phyloP scores from a whole-genome alignment of 1,139 yeast genomes.

The Debaryomyces psychrophilus region DNA sequence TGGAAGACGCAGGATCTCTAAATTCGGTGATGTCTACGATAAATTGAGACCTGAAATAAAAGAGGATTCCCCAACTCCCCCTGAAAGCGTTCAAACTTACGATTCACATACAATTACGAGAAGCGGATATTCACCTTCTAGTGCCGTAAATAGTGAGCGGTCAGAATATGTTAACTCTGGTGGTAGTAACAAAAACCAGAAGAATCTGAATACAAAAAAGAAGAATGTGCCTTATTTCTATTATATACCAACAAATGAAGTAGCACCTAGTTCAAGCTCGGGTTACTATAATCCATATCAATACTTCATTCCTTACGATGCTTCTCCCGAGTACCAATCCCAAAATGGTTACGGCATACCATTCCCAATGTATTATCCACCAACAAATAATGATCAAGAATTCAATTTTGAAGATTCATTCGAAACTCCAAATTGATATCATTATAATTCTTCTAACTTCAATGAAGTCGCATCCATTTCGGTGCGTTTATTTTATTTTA shows the following conservation, averaged over 20 bases:
- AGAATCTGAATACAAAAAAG: constrained; percentile 6
- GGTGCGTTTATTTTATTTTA: neutral
- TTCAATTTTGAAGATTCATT: constrained; percentile 11
- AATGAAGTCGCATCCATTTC: neutral
- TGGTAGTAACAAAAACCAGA: constrained; percentile 7
- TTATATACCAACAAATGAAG: constrained; percentile 25
- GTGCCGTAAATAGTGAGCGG: constrained; percentile 18
- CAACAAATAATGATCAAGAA: constrained; percentile 10
- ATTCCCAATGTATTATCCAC: constrained; percentile 17
- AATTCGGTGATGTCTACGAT: constrained; percentile 6
- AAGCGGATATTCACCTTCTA: constrained; percentile 18
- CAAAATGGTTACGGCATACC: constrained; percentile 15
- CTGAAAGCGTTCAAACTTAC: constrained; percentile 17
- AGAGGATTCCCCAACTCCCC: constrained; percentile 17
- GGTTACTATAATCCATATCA: constrained; percentile 24
- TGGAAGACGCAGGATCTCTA: constrained; percentile 4
- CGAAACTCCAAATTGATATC: constrained; percentile 6
- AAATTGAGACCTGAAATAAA: constrained; percentile 10
- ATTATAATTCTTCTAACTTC: neutral
- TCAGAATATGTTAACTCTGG: constrained; percentile 11
- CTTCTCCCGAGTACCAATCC: constrained; percentile 10
- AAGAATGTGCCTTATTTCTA: constrained; percentile 25
- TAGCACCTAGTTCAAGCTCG: constrained; percentile 12
- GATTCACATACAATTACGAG: constrained; percentile 15
- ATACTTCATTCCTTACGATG: constrained; percentile 17